These are phyloP conservation scores for Termitomyces sp. DNA, from an alignment of 768 basidiomycete genomes.

Conservation along the genomic window DNA sequence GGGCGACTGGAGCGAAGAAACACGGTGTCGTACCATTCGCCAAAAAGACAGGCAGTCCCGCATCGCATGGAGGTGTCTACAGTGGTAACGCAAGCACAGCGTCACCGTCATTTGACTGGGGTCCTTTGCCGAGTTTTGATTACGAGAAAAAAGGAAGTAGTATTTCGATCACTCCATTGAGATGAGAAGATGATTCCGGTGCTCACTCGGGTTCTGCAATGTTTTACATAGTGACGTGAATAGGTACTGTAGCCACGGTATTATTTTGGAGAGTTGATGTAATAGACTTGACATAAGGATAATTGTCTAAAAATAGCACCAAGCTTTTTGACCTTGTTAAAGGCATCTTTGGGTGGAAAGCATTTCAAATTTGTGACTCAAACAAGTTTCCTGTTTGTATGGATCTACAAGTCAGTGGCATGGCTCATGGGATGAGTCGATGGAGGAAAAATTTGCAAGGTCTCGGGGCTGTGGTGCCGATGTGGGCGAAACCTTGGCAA, in stretches of 20 bases:
- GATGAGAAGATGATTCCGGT: background rate
- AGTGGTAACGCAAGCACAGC: slow-evolving; percentile 12
- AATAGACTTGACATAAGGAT: background rate
- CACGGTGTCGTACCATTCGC: slow-evolving; percentile 31
- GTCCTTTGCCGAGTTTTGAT: slow-evolving; percentile 46
- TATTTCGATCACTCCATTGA: slow-evolving; percentile 13
- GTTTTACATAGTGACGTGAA: background rate
- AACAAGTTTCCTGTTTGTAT: background rate
- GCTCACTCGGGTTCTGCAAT: background rate
- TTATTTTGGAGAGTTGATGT: background rate
- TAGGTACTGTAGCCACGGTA: background rate
- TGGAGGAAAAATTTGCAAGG: background rate
- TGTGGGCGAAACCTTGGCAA: background rate
- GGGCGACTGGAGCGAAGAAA: slow-evolving; percentile 29
- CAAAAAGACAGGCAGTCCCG: slow-evolving; percentile 24
- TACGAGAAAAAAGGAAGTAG: slow-evolving; percentile 11
- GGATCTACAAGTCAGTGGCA: background rate
- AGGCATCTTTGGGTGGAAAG: background rate
- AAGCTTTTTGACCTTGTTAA: background rate
- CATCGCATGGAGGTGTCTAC: slow-evolving; percentile 4
- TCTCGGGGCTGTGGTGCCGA: background rate
- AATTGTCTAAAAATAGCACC: background rate
- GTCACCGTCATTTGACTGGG: slow-evolving; percentile 50
- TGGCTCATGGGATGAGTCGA: background rate
- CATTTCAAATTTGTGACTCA: background rate